These are phyloP conservation scores for Saturnispora quitensis DNA, from an alignment of 805 yeast genomes.

Conservation along the genomic window DNA sequence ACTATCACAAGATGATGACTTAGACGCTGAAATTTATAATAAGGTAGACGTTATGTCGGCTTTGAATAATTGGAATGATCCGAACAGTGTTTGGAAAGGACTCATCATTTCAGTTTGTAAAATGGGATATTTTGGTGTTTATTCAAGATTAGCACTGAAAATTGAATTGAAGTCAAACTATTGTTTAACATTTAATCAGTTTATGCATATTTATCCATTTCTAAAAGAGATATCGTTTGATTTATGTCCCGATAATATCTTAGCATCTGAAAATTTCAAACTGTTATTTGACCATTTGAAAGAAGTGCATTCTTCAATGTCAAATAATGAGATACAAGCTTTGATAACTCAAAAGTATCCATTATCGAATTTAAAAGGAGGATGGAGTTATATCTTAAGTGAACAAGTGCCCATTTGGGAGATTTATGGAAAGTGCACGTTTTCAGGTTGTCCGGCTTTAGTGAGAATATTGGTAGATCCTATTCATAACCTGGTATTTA, in stretches of 20 bases:
- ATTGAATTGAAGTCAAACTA: slow-evolving; percentile 7
- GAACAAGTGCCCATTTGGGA: slow-evolving; percentile 3
- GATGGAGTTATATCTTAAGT: background rate
- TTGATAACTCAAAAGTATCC: background rate
- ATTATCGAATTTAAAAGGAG: background rate
- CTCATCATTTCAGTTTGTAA: slow-evolving; percentile 3
- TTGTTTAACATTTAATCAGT: slow-evolving; percentile 8
- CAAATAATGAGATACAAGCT: background rate
- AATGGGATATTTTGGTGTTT: slow-evolving; percentile 10
- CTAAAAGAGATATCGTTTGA: slow-evolving; percentile 1
- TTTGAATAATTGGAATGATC: background rate
- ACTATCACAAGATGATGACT: background rate
- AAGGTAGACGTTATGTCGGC: slow-evolving; percentile 4
- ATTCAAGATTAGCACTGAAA: slow-evolving; percentile 9
- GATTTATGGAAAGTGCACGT: slow-evolving; percentile 3
- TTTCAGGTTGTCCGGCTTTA: slow-evolving; percentile 8
- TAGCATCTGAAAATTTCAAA: background rate
- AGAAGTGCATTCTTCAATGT: background rate
- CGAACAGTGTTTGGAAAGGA: slow-evolving; percentile 10
- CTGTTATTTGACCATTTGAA: background rate
- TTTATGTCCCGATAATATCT: background rate
- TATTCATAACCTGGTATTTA: slow-evolving; percentile 8
- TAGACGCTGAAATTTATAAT: slow-evolving; percentile 7
- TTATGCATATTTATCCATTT: slow-evolving; percentile 11
- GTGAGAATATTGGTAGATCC: slow-evolving; percentile 8